A percentile compares a stretch with the other conserved stretches of the same genome.
Evolutionary conservation across 2,329 filamentous ascomycete species (phyloP).

Genomic region (Teratosphaeria zuluensis): DNA sequence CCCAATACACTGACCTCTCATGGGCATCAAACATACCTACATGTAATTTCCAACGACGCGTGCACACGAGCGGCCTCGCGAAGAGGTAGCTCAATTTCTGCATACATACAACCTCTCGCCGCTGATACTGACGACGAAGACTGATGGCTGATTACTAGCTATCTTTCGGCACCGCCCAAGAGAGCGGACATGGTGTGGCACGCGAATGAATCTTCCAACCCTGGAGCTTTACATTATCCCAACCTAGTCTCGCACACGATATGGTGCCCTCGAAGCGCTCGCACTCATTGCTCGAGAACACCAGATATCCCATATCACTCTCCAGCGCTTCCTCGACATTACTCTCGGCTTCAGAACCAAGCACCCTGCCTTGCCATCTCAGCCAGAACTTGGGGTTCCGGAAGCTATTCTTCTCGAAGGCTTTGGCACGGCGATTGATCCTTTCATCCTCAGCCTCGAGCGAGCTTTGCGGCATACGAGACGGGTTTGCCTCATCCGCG

Average conservation of each 20-base stretch:
- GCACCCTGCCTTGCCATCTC: conserved; percentile 4
- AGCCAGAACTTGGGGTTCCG: conserved; percentile 10
- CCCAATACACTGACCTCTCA: too few species aligned
- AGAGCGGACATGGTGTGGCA: not conserved
- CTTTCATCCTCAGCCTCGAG: not conserved
- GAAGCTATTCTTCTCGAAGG: conserved; percentile 1
- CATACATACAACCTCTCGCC: not conserved
- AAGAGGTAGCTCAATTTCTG: not conserved
- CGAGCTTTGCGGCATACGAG: not conserved
- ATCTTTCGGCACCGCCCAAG: not conserved
- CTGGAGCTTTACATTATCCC: conserved; percentile 6
- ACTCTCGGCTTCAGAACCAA: not conserved
- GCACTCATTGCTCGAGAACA: conserved; percentile 7
- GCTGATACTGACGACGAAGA: not conserved
- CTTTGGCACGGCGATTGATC: not conserved
- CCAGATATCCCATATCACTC: conserved; percentile 4
- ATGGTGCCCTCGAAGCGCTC: conserved; percentile 6
- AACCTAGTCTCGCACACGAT: conserved; percentile 4
- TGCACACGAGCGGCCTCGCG: too few species aligned
- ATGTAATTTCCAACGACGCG: too few species aligned
- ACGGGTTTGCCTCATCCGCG: conserved; percentile 1
- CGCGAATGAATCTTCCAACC: conserved; percentile 3
- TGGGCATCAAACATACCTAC: too few species aligned
- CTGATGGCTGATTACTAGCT: not conserved
- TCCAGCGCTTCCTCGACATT: not conserved